phyloP scores from a whole-genome alignment of 306 rosid species.

The Vigna angularis region DNA sequence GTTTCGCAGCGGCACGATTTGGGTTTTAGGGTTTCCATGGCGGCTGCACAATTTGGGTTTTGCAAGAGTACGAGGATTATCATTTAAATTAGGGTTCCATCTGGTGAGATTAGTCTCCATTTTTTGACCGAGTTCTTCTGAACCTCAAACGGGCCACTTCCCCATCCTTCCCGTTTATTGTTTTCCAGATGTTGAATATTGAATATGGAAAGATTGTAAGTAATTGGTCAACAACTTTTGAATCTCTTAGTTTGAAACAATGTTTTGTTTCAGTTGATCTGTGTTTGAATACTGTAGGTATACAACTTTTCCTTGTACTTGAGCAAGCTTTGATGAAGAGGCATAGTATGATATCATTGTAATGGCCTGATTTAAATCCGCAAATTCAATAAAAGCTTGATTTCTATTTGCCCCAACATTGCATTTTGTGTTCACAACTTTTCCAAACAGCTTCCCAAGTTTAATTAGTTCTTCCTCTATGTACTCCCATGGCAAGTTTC shows the following conservation, averaged over 20 bases:
- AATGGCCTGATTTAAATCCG: constrained; percentile 96
- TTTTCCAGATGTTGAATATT: constrained; percentile 40
- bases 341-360: constrained; percentile 98
- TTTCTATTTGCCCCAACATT: constrained; percentile 97
- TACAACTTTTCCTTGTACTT: constrained; percentile 97
- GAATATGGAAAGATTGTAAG: constrained; percentile 41
- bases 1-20: too few relatives aligned
- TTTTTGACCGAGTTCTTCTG: constrained; percentile 10
- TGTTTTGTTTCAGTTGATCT: constrained; percentile 23
- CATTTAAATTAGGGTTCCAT: constrained; percentile 32
- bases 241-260: constrained; percentile 36
- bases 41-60: background rate
- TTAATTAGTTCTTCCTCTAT: constrained; percentile 93
- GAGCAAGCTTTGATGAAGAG: constrained; percentile 96
- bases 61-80: constrained; percentile 26
- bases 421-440: constrained; percentile 98
- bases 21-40: too few relatives aligned
- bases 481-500: constrained; percentile 99
- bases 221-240: constrained; percentile 38
- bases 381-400: constrained; percentile 98
- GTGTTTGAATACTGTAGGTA: constrained; percentile 90
- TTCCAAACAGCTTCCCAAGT: constrained; percentile 99
- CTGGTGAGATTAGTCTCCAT: constrained; percentile 28
- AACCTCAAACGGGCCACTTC: constrained; percentile 23
- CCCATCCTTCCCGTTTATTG: background rate